Evolutionary conservation across 164 flowering plant species (phyloP).

Genomic region (Brasenia schreberi): DNA sequence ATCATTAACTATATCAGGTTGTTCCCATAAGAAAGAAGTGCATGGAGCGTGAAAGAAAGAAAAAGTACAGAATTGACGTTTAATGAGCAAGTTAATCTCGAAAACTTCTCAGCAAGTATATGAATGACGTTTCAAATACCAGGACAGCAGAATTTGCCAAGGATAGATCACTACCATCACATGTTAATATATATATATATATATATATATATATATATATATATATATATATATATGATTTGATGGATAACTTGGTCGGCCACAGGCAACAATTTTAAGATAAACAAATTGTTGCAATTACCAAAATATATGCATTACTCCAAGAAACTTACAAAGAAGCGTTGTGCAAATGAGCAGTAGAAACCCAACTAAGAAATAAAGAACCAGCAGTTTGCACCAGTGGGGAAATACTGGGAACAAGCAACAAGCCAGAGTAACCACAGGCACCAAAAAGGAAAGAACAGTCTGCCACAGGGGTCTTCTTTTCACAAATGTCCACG

Average conservation of each 20-base stretch:
- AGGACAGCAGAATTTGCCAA: too few species aligned
- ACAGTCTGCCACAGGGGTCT: conserved; percentile 94
- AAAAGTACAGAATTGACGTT: not conserved
- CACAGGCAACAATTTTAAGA: too few species aligned
- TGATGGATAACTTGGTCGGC: too few species aligned
- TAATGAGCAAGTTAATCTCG: not conserved
- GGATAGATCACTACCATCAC: too few species aligned
- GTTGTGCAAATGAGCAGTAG: conserved; percentile 59
- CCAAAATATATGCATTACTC: not conserved
- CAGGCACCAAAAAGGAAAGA: conserved; percentile 90
- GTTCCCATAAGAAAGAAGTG: not conserved
- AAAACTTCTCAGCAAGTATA: not conserved
- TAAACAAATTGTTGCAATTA: not conserved
- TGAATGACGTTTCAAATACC: too few species aligned
- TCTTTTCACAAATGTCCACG: conserved; percentile 84
- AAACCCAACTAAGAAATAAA: conserved; percentile 82
- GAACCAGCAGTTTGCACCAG: conserved; percentile 62
- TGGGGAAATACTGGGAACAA: conserved; percentile 98
- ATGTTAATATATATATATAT: too few species aligned
- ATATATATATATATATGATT: too few species aligned
- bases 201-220: too few species aligned
- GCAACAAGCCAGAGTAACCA: conserved; percentile 92
- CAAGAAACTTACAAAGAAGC: conserved; percentile 45
- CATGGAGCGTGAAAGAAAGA: too few species aligned
- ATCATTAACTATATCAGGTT: not conserved